Evolutionary conservation across 1,284 basidiomycete species (phyloP).

Genomic region (Pascua guehoae): DNA sequence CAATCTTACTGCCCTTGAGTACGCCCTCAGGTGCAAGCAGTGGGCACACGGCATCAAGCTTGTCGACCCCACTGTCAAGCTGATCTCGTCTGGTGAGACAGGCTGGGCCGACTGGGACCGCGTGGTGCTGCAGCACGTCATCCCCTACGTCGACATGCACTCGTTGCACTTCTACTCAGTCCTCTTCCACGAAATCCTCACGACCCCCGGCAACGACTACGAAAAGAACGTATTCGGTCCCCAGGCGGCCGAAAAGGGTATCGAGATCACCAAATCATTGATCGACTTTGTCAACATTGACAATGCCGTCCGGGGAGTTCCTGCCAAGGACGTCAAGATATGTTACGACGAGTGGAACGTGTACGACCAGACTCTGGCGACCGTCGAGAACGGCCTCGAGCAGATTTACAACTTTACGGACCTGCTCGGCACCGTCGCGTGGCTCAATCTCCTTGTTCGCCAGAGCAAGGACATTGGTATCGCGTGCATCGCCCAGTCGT

Average conservation of each 20-base stretch:
- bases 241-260: constrained; percentile 48
- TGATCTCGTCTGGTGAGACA: constrained; percentile 58
- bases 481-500: constrained; percentile 61
- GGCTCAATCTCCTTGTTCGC: constrained; percentile 63
- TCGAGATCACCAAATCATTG: constrained; percentile 48
- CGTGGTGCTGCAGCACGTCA: constrained; percentile 37
- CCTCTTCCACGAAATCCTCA: constrained; percentile 19
- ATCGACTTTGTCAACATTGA: constrained; percentile 50
- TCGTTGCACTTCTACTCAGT: constrained; percentile 36
- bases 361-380: constrained; percentile 50
- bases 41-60: constrained; percentile 62
- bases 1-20: constrained; percentile 58
- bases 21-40: constrained; percentile 58
- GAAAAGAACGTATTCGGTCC: constrained; percentile 53
- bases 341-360: constrained; percentile 54
- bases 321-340: constrained; percentile 44
- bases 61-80: constrained; percentile 58
- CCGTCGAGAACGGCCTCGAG: constrained; percentile 55
- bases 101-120: constrained; percentile 41
- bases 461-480: constrained; percentile 61
- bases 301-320: constrained; percentile 23
- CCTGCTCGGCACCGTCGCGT: constrained; percentile 59
- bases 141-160: constrained; percentile 41
- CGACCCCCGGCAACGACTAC: constrained; percentile 42
- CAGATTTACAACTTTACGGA: constrained; percentile 62